Percentiles rank a stretch among this genome's conserved stretches.
Conservation (phyloP, 2,329 filamentous ascomycete species). For the Drechslerella coelobrocha region DNA sequence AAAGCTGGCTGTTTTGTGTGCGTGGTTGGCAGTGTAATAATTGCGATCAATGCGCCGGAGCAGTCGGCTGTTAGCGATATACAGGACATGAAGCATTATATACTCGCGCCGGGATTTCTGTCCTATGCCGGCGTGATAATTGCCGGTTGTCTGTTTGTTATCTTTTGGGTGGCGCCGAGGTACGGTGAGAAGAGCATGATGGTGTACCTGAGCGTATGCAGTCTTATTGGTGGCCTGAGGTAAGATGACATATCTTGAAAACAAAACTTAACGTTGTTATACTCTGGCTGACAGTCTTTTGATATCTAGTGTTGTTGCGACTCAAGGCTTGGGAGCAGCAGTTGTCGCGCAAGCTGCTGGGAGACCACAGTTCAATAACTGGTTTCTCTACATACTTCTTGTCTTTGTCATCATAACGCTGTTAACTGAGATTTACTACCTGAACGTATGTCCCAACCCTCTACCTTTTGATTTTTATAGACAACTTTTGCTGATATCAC, state of each 20-base stretch:
- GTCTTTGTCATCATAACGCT: constrained; percentile 90
- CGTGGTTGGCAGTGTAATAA: constrained; percentile 89
- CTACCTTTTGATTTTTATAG: not conserved
- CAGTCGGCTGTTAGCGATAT: constrained; percentile 86
- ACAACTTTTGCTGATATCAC: constrained; percentile 3
- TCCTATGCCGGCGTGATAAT: constrained; percentile 83
- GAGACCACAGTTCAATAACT: constrained; percentile 89
- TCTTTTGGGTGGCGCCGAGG: constrained; percentile 80
- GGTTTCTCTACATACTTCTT: constrained; percentile 91
- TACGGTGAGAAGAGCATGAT: constrained; percentile 98
- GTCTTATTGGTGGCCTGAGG: constrained; percentile 85
- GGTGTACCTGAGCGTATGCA: constrained; percentile 95
- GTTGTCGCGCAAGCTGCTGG: constrained; percentile 86
- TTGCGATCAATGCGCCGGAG: constrained; percentile 88
- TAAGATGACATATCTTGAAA: no score
- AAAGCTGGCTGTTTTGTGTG: constrained; percentile 96
- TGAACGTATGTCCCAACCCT: constrained; percentile 75
- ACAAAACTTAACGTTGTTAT: no score
- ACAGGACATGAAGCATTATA: constrained; percentile 88
- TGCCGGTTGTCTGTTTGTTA: constrained; percentile 72
- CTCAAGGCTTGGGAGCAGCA: constrained; percentile 88
- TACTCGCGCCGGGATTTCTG: constrained; percentile 85
- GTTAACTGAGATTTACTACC: constrained; percentile 89
- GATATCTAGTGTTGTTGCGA: constrained; percentile 75
- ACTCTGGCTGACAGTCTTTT: not conserved